Evolutionary conservation across 345 rosid species (phyloP).

Genomic region (Populus tremula): DNA sequence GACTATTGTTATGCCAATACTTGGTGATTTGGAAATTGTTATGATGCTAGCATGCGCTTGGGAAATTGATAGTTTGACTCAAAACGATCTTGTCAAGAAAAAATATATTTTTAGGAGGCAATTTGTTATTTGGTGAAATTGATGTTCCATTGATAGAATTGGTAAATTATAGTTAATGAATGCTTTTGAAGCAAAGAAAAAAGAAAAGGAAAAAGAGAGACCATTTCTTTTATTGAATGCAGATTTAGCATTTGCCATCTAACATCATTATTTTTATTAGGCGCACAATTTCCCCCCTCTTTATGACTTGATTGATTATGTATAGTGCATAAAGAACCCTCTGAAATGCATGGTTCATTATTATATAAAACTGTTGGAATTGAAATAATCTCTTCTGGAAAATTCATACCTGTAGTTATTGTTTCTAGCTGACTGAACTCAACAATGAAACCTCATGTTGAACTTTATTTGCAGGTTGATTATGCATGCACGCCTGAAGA

Average conservation of each 20-base stretch:
- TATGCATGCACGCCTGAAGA: constrained; percentile 97
- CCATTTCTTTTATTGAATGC: neutral
- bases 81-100: neutral
- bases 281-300: neutral
- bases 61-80: neutral
- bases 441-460: neutral
- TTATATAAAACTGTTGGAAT: neutral
- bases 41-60: neutral
- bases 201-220: neutral
- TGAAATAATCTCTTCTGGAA: neutral
- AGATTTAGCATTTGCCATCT: neutral
- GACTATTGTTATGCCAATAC: neutral
- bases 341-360: neutral
- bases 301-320: neutral
- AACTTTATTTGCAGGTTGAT: constrained; percentile 59
- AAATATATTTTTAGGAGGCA: neutral
- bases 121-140: neutral
- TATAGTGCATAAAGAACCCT: neutral
- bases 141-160: neutral
- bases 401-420: neutral
- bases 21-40: neutral
- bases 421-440: neutral
- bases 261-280: neutral
- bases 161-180: neutral
- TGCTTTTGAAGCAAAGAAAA: neutral